phyloP scores from a whole-genome alignment of 1,284 basidiomycete species.

The Afroboletus lepidellus region DNA sequence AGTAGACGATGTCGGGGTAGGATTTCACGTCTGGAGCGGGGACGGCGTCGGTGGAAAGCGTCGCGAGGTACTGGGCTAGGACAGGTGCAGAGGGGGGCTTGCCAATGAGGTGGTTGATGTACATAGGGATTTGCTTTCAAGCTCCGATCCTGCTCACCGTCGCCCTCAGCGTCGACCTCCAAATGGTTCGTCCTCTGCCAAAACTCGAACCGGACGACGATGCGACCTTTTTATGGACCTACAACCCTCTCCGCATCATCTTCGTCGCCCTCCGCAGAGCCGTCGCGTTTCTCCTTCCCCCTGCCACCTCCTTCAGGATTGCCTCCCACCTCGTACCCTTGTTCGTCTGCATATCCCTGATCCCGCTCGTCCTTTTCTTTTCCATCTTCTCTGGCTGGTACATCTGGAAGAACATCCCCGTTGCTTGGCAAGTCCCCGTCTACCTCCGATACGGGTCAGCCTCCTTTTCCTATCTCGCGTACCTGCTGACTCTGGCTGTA shows the following conservation, averaged over 20 bases:
- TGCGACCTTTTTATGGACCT: background rate
- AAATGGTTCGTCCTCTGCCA: slow-evolving; percentile 26
- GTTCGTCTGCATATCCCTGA: slow-evolving; percentile 53
- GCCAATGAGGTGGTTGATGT: slow-evolving; percentile 43
- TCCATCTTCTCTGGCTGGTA: slow-evolving; percentile 65
- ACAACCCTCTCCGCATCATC: slow-evolving; percentile 2
- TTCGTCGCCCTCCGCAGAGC: slow-evolving; percentile 5
- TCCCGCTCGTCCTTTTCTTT: slow-evolving; percentile 58
- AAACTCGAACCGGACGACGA: slow-evolving; percentile 24
- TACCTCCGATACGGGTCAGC: slow-evolving; percentile 76
- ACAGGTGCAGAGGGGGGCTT: slow-evolving; percentile 43
- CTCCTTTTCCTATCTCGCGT: background rate
- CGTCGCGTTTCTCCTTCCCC: slow-evolving; percentile 39
- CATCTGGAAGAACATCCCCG: slow-evolving; percentile 68
- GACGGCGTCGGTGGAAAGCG: slow-evolving; percentile 34
- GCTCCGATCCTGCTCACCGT: slow-evolving; percentile 22
- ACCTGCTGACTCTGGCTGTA: slow-evolving; percentile 29
- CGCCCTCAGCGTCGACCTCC: slow-evolving; percentile 5
- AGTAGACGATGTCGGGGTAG: slow-evolving; percentile 80
- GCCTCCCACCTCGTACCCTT: slow-evolving; percentile 62
- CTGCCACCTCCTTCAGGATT: slow-evolving; percentile 43
- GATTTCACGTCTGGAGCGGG: slow-evolving; percentile 64
- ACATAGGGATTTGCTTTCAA: slow-evolving; percentile 18
- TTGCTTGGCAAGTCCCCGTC: slow-evolving; percentile 62
- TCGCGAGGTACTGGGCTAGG: slow-evolving; percentile 45